Evolutionary conservation across 176 grass and related monocot species (phyloP).

Genomic region (Tillandsia fasciculata): DNA sequence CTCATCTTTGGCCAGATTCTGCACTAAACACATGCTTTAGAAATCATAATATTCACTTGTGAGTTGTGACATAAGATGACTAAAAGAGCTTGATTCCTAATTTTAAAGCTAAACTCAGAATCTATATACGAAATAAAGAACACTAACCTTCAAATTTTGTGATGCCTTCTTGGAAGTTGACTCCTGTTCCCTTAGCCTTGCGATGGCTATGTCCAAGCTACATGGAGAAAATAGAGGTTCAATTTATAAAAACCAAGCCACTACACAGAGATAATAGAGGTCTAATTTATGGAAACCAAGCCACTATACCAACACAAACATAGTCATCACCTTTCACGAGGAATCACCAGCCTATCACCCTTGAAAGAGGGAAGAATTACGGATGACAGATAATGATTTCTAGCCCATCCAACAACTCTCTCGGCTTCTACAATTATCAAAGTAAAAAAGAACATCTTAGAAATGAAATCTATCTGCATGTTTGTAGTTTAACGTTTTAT

Average conservation of each 20-base stretch:
- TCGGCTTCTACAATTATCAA: constrained; percentile 52
- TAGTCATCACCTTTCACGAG: constrained; percentile 60
- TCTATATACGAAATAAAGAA: constrained; percentile 8
- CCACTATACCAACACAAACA: constrained; percentile 18
- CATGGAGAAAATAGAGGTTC: neutral
- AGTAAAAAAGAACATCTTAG: constrained; percentile 5
- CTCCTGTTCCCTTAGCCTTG: constrained; percentile 63
- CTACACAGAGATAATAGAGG: neutral
- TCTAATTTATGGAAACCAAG: constrained; percentile 8
- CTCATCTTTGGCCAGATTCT: constrained; percentile 87
- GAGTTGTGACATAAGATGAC: neutral
- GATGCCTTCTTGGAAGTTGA: constrained; percentile 63
- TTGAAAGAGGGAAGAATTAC: constrained; percentile 42
- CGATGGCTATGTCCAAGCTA: constrained; percentile 73
- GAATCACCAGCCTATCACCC: constrained; percentile 62
- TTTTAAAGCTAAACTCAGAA: constrained; percentile 8
- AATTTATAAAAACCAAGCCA: constrained; percentile 12
- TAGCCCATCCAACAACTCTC: constrained; percentile 83
- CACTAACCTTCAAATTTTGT: constrained; percentile 66
- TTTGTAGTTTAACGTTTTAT: neutral
- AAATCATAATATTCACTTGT: neutral
- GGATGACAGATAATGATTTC: constrained; percentile 80
- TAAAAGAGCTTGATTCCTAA: neutral
- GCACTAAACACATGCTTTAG: constrained; percentile 19
- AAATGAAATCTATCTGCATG: neutral